These are phyloP conservation scores for Colletotrichum orchidophilum DNA, from an alignment of 2,329 filamentous ascomycete genomes.

Conservation along the genomic window DNA sequence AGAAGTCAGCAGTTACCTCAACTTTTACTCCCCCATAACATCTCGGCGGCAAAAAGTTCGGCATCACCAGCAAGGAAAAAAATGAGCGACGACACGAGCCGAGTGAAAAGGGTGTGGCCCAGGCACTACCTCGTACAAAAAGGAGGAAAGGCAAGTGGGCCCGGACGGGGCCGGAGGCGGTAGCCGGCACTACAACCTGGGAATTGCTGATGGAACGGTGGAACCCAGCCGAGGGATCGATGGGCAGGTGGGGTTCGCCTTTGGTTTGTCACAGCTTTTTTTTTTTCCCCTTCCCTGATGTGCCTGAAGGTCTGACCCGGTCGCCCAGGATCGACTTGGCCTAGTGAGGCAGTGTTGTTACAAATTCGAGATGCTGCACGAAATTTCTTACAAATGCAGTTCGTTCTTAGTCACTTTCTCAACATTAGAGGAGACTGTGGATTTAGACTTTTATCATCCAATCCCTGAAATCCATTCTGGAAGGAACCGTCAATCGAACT, in stretches of 20 bases:
- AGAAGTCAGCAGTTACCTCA: too few relatives aligned
- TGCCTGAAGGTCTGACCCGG: too few relatives aligned
- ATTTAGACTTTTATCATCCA: constrained; percentile 28
- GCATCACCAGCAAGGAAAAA: constrained; percentile 13
- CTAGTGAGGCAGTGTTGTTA: constrained; percentile 24
- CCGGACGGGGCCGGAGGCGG: constrained; percentile 22
- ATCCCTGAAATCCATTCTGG: background rate
- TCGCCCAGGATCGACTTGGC: background rate
- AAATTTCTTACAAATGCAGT: background rate
- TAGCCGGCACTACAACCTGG: constrained; percentile 3
- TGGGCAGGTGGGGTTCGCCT: background rate
- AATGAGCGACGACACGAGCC: constrained; percentile 10
- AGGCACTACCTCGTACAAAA: background rate
- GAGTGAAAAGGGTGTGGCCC: background rate
- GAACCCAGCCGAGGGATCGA: background rate
- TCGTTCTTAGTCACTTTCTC: background rate
- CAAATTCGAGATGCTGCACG: background rate
- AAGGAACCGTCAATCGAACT: constrained; percentile 1
- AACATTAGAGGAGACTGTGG: background rate
- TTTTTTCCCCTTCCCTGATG: background rate
- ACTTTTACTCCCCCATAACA: too few relatives aligned
- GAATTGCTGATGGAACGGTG: background rate
- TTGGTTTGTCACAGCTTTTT: background rate
- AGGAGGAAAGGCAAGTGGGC: background rate
- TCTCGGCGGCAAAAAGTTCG: constrained; percentile 27